Evolutionary conservation across 2,329 filamentous ascomycete genomes (phyloP), one percentile per base, ranked within the genome.

Genomic region (Calycina herbarum): DNA sequence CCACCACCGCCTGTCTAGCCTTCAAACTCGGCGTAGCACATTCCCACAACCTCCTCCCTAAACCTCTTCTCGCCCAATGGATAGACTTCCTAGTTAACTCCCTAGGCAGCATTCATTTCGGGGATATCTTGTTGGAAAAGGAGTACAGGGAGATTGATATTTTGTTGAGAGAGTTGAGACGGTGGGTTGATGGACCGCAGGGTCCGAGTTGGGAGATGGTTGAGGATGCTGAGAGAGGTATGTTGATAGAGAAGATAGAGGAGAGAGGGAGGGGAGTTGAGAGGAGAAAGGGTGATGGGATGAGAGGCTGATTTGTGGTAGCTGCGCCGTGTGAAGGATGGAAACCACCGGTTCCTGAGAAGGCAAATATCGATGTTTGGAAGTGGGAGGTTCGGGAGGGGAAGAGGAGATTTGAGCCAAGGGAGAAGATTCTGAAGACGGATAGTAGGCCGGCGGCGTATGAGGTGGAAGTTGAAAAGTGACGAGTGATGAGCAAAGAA

Each of bases 1-100:
- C 57, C 8, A 10, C 7, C 11, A 31, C 20, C 38, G 17, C 35
- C 8, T 35, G 35, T 13, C 20, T 57, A 31, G 54, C 51, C 8
- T 63, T 63, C 62, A 59, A 57, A 15, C n/a, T 63, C 24, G 62
- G 62, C 20, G 56, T 63, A 6, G 56, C 62, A 5, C 62, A 63
- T 27, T 31, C 56, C 4, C 56, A 63, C 56, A 7, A 45, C n/a
- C 33, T 54, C 29, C 56, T 63, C 17, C 62, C 62, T 5, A 15
- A 17, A 11, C 5, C 45, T 17, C 29, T 63, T 24, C 33, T 59
- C 13, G 11, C 35, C n/a, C 11, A 27, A 33, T 59, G 56, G 56
- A 42, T 58, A 10, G 29, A 48, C 7, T 63, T 61, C 59, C 27
- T 61, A 13, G 24, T 6, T 5, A 27, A 61, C 20, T 40, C 45